phyloP scores from a whole-genome alignment of 2,329 filamentous ascomycete genomes.

The Xylaria hypoxylon region DNA sequence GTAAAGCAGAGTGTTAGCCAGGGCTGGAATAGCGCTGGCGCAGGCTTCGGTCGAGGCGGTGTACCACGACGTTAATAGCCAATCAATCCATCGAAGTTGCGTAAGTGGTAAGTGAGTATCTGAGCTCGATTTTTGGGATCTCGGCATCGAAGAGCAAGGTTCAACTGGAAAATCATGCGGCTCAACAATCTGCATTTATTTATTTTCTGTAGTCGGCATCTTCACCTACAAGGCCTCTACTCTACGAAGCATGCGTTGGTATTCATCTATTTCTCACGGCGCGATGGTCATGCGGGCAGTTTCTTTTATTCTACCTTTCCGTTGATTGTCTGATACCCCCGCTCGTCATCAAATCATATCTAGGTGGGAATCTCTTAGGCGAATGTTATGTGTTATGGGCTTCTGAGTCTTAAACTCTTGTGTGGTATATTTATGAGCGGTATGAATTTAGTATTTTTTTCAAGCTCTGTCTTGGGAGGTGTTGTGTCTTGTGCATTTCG shows the following conservation, averaged over 20 bases:
- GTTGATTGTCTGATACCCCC: conserved; percentile 37
- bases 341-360: conserved; percentile 27
- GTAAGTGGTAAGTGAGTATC: conserved; percentile 39
- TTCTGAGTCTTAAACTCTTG: conserved; percentile 3
- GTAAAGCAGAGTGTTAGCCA: conserved; percentile 86
- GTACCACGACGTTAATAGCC: conserved; percentile 61
- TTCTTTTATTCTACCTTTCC: conserved; percentile 24
- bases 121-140: conserved; percentile 42
- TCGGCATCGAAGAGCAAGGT: conserved; percentile 1
- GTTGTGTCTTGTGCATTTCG: background rate
- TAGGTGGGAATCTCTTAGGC: conserved; percentile 12
- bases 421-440: background rate
- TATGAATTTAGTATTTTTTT: conserved; percentile 12
- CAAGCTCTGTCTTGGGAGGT: background rate
- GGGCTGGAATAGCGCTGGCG: conserved; percentile 61
- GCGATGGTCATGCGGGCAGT: conserved; percentile 7
- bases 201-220: conserved; percentile 12
- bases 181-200: conserved; percentile 21
- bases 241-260: conserved; percentile 25
- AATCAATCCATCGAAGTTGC: conserved; percentile 22
- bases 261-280: conserved; percentile 22
- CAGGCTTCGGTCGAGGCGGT: conserved; percentile 54
- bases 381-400: conserved; percentile 4
- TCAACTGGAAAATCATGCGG: background rate
- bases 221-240: conserved; percentile 9